Percentiles rank a stretch among this genome's conserved stretches.
phyloP scores from a whole-genome alignment of 2,329 filamentous ascomycete genomes.

The Pseudogymnoascus sp. region DNA sequence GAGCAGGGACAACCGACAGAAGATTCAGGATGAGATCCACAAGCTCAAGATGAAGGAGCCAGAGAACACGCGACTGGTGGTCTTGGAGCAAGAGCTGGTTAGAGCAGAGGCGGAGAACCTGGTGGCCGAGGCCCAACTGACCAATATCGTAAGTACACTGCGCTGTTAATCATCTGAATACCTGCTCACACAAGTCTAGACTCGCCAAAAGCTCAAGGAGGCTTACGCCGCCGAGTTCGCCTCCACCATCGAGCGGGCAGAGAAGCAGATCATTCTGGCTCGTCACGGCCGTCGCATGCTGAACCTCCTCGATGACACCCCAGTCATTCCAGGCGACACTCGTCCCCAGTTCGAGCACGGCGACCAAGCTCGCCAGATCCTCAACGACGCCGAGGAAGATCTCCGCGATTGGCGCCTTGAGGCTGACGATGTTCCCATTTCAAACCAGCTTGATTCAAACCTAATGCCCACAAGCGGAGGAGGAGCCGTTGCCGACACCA shows the following conservation, averaged over 20 bases:
- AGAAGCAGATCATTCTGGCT: slow-evolving; percentile 93
- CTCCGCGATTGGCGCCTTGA: slow-evolving; percentile 60
- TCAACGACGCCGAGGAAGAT: slow-evolving; percentile 88
- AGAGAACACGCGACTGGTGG: slow-evolving; percentile 68
- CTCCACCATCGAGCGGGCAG: slow-evolving; percentile 87
- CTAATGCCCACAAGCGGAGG: slow-evolving; percentile 9
- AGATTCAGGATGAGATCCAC: slow-evolving; percentile 87
- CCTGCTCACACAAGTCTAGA: slow-evolving; percentile 41
- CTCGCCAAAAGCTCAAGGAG: slow-evolving; percentile 91
- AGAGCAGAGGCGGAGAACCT: slow-evolving; percentile 91
- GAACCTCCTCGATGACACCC: slow-evolving; percentile 78
- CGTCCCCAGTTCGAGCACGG: slow-evolving; percentile 59
- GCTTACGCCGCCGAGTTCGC: slow-evolving; percentile 83
- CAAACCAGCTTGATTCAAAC: slow-evolving; percentile 5
- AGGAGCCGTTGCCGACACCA: not conserved
- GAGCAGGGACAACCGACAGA: slow-evolving; percentile 74
- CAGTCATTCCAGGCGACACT: slow-evolving; percentile 77
- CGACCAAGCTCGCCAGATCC: slow-evolving; percentile 67
- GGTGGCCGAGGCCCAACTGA: slow-evolving; percentile 92
- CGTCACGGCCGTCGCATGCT: slow-evolving; percentile 81
- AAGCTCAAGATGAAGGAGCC: slow-evolving; percentile 90
- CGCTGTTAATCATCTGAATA: not conserved
- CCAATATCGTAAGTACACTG: slow-evolving; percentile 66
- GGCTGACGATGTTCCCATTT: slow-evolving; percentile 20
- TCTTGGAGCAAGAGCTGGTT: slow-evolving; percentile 92